phyloP scores from a whole-genome alignment of 805 yeast genomes.

The Brettanomyces anomalus region DNA sequence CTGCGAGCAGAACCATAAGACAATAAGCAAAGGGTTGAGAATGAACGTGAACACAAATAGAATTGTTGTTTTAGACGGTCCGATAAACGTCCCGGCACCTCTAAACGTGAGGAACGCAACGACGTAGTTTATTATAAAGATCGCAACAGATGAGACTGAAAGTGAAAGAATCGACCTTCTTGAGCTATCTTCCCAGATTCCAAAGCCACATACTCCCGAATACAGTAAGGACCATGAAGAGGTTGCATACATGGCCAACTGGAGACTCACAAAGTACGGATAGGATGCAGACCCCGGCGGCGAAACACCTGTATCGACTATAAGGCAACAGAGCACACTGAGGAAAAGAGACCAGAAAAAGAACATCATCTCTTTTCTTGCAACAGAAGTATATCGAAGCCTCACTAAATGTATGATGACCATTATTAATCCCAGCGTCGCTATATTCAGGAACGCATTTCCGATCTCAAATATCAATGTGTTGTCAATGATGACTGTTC shows the following conservation, averaged over 20 bases:
- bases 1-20: conserved; percentile 59
- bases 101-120: conserved; percentile 67
- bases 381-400: conserved; percentile 89
- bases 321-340: conserved; percentile 53
- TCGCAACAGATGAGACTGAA: conserved; percentile 40
- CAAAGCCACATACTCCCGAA: conserved; percentile 77
- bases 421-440: conserved; percentile 52
- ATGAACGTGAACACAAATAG: conserved; percentile 65
- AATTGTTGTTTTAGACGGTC: conserved; percentile 48
- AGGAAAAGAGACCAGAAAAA: conserved; percentile 55
- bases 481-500: conserved; percentile 82
- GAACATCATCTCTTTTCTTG: conserved; percentile 75
- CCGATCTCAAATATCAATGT: conserved; percentile 87
- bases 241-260: conserved; percentile 65
- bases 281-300: conserved; percentile 75
- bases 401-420: conserved; percentile 72
- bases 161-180: conserved; percentile 48
- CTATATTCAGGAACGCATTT: conserved; percentile 77
- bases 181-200: conserved; percentile 94
- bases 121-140: conserved; percentile 60
- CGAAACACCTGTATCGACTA: conserved; percentile 87
- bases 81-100: conserved; percentile 44
- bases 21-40: conserved; percentile 58
- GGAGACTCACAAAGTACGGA: conserved; percentile 77
- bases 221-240: conserved; percentile 60